Evolutionary conservation across 2,329 filamentous ascomycete genomes (phyloP).

Genomic region (Furcasterigmium sp.): DNA sequence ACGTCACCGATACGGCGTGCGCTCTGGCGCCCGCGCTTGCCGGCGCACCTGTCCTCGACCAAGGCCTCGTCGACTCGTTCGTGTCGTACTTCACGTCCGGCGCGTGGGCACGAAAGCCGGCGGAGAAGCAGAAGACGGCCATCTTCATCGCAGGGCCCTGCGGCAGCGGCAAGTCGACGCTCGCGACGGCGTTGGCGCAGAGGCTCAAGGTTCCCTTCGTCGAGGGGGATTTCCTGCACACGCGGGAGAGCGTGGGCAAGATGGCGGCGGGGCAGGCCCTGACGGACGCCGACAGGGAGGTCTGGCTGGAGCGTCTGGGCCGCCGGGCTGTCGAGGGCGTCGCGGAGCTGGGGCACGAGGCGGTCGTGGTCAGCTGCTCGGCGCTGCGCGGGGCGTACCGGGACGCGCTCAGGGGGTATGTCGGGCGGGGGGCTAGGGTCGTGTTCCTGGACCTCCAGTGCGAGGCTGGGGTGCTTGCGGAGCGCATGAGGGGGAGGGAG

Average conservation of each 20-base stretch:
- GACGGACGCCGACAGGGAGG: slow-evolving; percentile 22
- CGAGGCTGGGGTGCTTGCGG: slow-evolving; percentile 18
- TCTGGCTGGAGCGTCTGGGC: slow-evolving; percentile 23
- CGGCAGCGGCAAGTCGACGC: slow-evolving; percentile 33
- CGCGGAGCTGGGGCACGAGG: slow-evolving; percentile 17
- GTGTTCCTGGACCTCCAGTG: slow-evolving; percentile 31
- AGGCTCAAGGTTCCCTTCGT: slow-evolving; percentile 25
- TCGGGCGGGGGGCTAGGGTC: slow-evolving; percentile 12
- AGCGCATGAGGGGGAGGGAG: slow-evolving; percentile 19
- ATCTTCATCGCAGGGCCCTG: slow-evolving; percentile 32
- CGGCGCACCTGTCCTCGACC: slow-evolving; percentile 25
- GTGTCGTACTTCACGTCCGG: slow-evolving; percentile 24
- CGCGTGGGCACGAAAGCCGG: slow-evolving; percentile 29
- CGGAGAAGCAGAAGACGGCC: slow-evolving; percentile 19
- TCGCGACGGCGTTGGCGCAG: slow-evolving; percentile 23
- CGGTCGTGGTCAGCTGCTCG: slow-evolving; percentile 32
- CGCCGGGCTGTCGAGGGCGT: slow-evolving; percentile 16
- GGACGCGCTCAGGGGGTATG: slow-evolving; percentile 19
- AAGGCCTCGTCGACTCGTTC: slow-evolving; percentile 31
- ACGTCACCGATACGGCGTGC: slow-evolving; percentile 28
- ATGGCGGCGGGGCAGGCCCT: slow-evolving; percentile 24
- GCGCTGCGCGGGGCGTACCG: slow-evolving; percentile 27
- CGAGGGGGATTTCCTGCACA: slow-evolving; percentile 34
- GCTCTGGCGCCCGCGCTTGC: slow-evolving; percentile 39
- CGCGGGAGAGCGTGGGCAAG: slow-evolving; percentile 20